These are phyloP conservation scores for Penicillium sp. DNA, from an alignment of 2,329 filamentous ascomycete species.

Conservation along the genomic window DNA sequence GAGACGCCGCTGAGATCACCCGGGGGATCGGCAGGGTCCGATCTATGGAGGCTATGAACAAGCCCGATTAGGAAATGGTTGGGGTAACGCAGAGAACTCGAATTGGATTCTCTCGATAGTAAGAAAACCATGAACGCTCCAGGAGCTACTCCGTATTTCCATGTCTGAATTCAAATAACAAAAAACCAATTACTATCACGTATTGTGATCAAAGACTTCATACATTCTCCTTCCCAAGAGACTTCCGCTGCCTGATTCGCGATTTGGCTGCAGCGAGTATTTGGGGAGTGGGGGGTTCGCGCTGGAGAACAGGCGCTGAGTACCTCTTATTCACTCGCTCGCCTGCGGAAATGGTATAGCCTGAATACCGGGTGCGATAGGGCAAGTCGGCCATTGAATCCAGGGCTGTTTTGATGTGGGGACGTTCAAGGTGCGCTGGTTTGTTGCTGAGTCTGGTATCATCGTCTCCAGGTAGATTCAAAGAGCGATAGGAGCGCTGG, in stretches of 20 bases:
- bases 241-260: constrained; percentile 35
- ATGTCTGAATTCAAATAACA: not conserved
- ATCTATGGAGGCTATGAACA: not conserved
- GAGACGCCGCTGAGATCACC: not conserved
- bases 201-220: not conserved
- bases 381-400: constrained; percentile 30
- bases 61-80: not conserved
- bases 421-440: constrained; percentile 24
- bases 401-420: constrained; percentile 32
- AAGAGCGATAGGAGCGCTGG: constrained; percentile 28
- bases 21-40: not conserved
- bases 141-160: constrained; percentile 3
- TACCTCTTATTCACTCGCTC: constrained; percentile 25
- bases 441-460: constrained; percentile 18
- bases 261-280: constrained; percentile 37
- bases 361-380: constrained; percentile 14
- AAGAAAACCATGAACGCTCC: constrained; percentile 1
- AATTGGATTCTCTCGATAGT: not conserved
- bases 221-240: constrained; percentile 38
- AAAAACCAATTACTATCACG: not conserved
- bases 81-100: not conserved
- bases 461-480: constrained; percentile 22
- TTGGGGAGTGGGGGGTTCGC: constrained; percentile 33
- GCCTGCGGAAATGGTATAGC: constrained; percentile 21
- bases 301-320: constrained; percentile 22